Percentiles rank a stretch among this genome's conserved stretches.
Evolutionary conservation across 371 early-diverging fungal genomes (phyloP).

Genomic region (Aphelidium insulamus): DNA sequence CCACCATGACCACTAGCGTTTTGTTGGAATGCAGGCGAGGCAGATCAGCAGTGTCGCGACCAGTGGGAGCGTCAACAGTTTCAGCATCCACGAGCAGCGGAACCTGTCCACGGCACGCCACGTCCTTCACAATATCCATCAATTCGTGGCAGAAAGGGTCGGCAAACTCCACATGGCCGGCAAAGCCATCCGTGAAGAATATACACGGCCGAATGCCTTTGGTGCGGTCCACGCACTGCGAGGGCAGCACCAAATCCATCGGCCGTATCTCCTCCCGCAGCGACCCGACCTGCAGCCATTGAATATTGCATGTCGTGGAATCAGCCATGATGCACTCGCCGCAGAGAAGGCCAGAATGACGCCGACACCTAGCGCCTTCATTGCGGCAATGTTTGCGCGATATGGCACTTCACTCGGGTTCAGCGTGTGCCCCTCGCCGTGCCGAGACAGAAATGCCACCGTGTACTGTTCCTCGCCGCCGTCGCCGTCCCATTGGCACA

Average conservation of each 20-base stretch:
- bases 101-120: constrained; percentile 15
- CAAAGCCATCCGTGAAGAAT: constrained; percentile 78
- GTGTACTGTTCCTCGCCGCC: constrained; percentile 43
- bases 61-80: constrained; percentile 9
- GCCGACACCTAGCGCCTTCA: constrained; percentile 78
- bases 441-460: constrained; percentile 89
- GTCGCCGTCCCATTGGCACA: constrained; percentile 30
- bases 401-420: constrained; percentile 80
- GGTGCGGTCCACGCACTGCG: constrained; percentile 88
- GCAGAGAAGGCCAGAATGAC: constrained; percentile 87
- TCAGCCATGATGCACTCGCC: constrained; percentile 12
- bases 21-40: constrained; percentile 41
- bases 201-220: constrained; percentile 64
- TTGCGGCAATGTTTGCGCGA: constrained; percentile 90
- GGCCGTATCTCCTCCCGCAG: constrained; percentile 81
- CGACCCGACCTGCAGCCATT: too few species aligned
- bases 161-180: constrained; percentile 74
- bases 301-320: not conserved
- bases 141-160: constrained; percentile 77
- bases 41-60: constrained; percentile 3
- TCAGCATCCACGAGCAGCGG: constrained; percentile 3
- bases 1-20: constrained; percentile 90
- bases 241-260: constrained; percentile 78
- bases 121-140: constrained; percentile 38
- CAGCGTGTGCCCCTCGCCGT: constrained; percentile 72